phyloP scores from a whole-genome alignment of 192 early-diverging fungal species.

The Backusella parvicylindrica region DNA sequence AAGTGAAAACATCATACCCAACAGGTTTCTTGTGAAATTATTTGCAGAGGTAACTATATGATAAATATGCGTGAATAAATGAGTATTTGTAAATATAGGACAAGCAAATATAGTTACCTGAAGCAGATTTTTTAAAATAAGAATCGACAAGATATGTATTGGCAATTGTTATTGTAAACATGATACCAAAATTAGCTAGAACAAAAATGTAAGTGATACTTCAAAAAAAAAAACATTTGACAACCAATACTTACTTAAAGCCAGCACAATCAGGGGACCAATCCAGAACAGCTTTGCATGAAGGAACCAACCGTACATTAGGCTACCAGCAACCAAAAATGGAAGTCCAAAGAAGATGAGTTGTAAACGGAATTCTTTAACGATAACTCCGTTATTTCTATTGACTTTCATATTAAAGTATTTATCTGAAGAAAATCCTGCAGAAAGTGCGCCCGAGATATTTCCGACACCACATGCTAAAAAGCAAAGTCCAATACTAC shows the following conservation, averaged over 20 bases:
- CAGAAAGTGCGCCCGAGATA: constrained; percentile 33
- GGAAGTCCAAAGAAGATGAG: constrained; percentile 16
- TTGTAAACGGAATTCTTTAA: constrained; percentile 11
- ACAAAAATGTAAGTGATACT: background rate
- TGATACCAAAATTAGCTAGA: constrained; percentile 16
- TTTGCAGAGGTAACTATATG: constrained; percentile 5
- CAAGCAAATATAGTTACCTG: background rate
- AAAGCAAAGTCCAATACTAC: constrained; percentile 44
- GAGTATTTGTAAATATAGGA: background rate
- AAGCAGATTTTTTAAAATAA: constrained; percentile 3
- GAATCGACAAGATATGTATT: constrained; percentile 18
- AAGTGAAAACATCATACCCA: constrained; percentile 20
- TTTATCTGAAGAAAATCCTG: constrained; percentile 27
- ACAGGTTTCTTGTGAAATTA: constrained; percentile 20
- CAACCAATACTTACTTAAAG: background rate
- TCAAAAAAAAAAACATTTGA: background rate
- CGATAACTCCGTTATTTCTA: background rate
- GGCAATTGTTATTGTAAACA: constrained; percentile 17
- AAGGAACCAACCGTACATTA: constrained; percentile 23
- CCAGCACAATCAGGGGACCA: background rate
- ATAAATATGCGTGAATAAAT: background rate
- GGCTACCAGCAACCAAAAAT: background rate
- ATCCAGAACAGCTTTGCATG: background rate
- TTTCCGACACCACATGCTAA: constrained; percentile 46
- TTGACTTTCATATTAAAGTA: background rate